Evolutionary conservation across 139 green algal genomes (phyloP), one percentile per base, ranked within the genome.

Genomic region (Yamagishiella unicocca): DNA sequence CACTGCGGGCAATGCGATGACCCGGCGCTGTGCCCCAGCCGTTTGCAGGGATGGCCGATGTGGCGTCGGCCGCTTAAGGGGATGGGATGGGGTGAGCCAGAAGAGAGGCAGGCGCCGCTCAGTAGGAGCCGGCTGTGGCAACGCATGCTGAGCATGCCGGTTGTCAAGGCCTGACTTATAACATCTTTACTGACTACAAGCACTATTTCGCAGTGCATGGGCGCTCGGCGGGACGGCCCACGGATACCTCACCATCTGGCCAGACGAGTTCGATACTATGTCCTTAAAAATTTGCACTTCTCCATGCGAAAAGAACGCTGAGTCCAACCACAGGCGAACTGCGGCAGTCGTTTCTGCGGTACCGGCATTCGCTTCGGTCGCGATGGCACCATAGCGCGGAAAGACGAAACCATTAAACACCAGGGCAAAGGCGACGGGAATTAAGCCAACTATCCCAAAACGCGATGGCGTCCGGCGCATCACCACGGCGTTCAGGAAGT

Each of bases 241-340:
- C n/a, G 24, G 58, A 67, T 35, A 43, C 10, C 72, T 80, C 72
- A 87, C 81, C 81, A 87, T 40, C 0, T 33, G 31, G 17, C 43
- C 43, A 31, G 67, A 70, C 12, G 82, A 81, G 4, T 71, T 55
- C 22, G 50, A 2, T 2, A 67, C 33, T 4, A 80, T 71, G 17
- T 80, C 66, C n/a, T 80, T 79, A 1, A 87, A 42, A n/a, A 87
- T 80, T 58, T 80, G 33, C 4, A 80, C 24, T 25, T 87, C 82
- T 45, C 68, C 82, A 0, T 25, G 19, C 0, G 82, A 58, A 50
- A 87, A 87, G 50, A 87, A 87, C 1, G 10, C 82, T 0, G 67
- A 61, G 67, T 87, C 82, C 22, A 87, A 37, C 82, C 82, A 87
- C 1, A 87, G 0, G 2, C 82, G 82, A 50, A 80, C 64, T 2